Conservation (phyloP, 2,329 filamentous ascomycete species). For the Hirsutella thompsonii region DNA sequence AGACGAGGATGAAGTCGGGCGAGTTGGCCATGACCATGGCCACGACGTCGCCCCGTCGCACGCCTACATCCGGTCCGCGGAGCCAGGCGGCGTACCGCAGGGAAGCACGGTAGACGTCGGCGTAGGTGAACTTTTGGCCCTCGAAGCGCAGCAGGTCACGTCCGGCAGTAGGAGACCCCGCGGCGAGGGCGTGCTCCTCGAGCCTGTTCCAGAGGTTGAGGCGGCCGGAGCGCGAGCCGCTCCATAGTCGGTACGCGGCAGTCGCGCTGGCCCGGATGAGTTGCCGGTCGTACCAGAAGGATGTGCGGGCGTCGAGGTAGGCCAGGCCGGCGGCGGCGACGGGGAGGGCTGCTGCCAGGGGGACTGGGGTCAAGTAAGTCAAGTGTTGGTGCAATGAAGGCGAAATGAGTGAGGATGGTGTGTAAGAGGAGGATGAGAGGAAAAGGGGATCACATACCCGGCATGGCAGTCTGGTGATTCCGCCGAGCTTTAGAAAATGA, state of each 20-base stretch:
- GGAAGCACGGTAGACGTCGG: slow-evolving; percentile 57
- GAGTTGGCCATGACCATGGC: slow-evolving; percentile 74
- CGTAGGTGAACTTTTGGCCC: slow-evolving; percentile 58
- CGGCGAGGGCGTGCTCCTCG: slow-evolving; percentile 47
- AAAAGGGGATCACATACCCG: no score
- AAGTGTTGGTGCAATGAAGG: no score
- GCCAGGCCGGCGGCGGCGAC: slow-evolving; percentile 55
- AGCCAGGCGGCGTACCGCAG: slow-evolving; percentile 69
- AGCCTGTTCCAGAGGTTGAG: slow-evolving; percentile 65
- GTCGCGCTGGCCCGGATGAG: slow-evolving; percentile 43
- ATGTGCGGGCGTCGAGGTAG: slow-evolving; percentile 63
- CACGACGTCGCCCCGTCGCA: slow-evolving; percentile 63
- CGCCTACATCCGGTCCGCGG: slow-evolving; percentile 43
- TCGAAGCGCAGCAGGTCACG: slow-evolving; percentile 55
- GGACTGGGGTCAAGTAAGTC: slow-evolving; percentile 21
- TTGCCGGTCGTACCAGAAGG: slow-evolving; percentile 51
- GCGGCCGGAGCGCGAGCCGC: slow-evolving; percentile 42
- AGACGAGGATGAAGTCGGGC: slow-evolving; percentile 62
- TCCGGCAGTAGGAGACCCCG: no score
- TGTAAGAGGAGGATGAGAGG: background rate
- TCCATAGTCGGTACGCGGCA: slow-evolving; percentile 25
- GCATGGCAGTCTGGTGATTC: no score
- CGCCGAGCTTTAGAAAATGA: no score
- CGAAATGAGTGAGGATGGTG: background rate
- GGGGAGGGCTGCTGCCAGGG: slow-evolving; percentile 41